phyloP scores from a whole-genome alignment of 139 green algal genomes.

The Yamagishiella unicocca region DNA sequence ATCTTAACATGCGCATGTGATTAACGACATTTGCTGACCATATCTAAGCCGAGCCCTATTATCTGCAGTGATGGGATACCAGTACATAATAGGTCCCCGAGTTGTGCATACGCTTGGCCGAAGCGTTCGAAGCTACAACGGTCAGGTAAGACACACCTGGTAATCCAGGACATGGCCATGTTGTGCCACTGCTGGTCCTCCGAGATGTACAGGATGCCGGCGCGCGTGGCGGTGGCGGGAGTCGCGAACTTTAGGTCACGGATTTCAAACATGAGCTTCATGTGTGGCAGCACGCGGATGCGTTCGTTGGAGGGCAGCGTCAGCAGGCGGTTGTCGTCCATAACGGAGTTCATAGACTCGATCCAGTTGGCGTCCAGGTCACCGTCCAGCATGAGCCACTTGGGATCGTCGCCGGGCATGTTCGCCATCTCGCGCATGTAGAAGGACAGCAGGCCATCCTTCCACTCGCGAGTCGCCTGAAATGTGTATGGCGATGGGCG shows the following conservation, averaged over 20 bases:
- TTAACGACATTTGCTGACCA: no score
- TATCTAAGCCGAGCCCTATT: no score
- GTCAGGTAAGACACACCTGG: no score
- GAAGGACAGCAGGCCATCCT: constrained; percentile 89
- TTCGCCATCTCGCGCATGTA: constrained; percentile 93
- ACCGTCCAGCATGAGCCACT: constrained; percentile 91
- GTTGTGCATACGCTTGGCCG: no score
- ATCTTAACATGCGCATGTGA: no score
- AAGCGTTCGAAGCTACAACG: no score
- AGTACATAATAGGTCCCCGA: no score
- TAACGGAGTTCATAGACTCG: constrained; percentile 92
- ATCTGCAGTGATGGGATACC: no score
- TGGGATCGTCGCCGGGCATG: constrained; percentile 86
- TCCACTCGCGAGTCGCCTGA: constrained; percentile 87
- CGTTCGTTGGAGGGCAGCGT: constrained; percentile 92
- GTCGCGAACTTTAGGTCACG: constrained; percentile 88
- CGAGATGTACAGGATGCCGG: constrained; percentile 89
- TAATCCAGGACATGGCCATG: constrained; percentile 81
- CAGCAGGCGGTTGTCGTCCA: constrained; percentile 92
- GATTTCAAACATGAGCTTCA: constrained; percentile 94
- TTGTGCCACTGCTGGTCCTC: constrained; percentile 89
- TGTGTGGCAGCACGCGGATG: constrained; percentile 89
- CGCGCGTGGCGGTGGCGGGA: constrained; percentile 87
- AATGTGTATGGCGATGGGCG: not conserved
- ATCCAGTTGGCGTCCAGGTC: constrained; percentile 94